Evolutionary conservation across 139 green algal species (phyloP).

Genomic region (Coelastrella sp.): DNA sequence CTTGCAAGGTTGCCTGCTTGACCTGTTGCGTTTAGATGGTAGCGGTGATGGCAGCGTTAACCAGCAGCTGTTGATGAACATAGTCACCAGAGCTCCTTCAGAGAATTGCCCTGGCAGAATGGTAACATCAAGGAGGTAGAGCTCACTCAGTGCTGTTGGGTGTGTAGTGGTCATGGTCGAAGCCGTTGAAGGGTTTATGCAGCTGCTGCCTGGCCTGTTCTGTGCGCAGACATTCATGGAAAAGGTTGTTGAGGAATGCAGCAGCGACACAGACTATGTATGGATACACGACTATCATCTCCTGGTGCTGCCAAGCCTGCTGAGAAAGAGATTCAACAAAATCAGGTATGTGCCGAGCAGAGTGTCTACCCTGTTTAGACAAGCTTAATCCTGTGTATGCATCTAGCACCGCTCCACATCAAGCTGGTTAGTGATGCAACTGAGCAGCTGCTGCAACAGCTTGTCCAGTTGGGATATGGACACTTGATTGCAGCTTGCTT

Average conservation of each 20-base stretch:
- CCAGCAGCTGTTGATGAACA: too few relatives aligned
- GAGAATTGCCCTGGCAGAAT: too few relatives aligned
- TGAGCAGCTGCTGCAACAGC: neutral
- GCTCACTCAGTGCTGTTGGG: neutral
- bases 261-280: conserved; percentile 90
- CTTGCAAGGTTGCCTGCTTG: too few relatives aligned
- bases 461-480: neutral
- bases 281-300: conserved; percentile 99
- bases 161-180: neutral
- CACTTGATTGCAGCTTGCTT: too few relatives aligned
- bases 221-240: conserved; percentile 74
- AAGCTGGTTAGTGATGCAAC: too few relatives aligned
- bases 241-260: conserved; percentile 85
- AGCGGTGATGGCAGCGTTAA: too few relatives aligned
- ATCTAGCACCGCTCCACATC: too few relatives aligned
- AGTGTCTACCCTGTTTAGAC: too few relatives aligned
- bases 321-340: conserved; percentile 86
- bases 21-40: too few relatives aligned
- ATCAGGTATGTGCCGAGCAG: neutral
- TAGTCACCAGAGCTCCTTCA: too few relatives aligned
- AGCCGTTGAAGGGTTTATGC: neutral
- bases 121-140: too few relatives aligned
- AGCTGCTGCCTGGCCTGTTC: neutral
- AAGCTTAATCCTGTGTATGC: too few relatives aligned
- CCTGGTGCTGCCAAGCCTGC: conserved; percentile 94